Evolutionary conservation across 108 stramenopile genomes (phyloP).

Genomic region (Epithemia pelagica): DNA sequence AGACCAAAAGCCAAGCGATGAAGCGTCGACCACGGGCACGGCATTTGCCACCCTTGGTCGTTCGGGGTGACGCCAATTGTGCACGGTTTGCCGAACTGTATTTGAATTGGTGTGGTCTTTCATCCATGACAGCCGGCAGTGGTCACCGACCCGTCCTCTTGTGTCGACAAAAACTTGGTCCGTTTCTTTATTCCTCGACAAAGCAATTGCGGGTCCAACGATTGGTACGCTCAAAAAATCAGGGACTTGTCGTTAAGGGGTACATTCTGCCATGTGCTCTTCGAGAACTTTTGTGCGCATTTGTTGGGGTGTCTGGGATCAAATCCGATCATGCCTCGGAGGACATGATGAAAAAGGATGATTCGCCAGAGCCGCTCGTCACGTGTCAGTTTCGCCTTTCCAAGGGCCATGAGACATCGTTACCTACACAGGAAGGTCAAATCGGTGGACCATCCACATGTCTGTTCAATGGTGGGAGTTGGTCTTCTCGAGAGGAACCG

Average conservation of each 20-base stretch:
- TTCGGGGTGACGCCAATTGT: background rate
- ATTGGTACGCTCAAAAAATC: background rate
- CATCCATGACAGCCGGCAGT: background rate
- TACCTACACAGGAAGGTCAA: too few species aligned
- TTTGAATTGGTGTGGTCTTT: slow-evolving; percentile 3
- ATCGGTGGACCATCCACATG: background rate
- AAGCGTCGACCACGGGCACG: background rate
- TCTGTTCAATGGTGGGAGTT: background rate
- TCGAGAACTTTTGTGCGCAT: too few species aligned
- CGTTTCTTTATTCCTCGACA: background rate
- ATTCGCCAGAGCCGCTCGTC: too few species aligned
- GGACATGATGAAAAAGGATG: too few species aligned
- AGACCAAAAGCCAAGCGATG: background rate
- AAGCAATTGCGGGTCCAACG: background rate
- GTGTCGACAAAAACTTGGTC: background rate
- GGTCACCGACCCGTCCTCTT: background rate
- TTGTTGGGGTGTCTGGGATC: too few species aligned
- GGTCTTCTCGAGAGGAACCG: too few species aligned
- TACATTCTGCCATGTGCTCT: background rate
- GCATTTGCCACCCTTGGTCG: background rate
- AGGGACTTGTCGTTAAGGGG: background rate
- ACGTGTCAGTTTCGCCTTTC: too few species aligned
- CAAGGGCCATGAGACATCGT: too few species aligned
- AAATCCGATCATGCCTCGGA: too few species aligned
- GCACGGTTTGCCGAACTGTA: background rate